Base-by-base conservation (phyloP, 768 basidiomycete genomes). In the Boletus subcaerulescens region DNA sequence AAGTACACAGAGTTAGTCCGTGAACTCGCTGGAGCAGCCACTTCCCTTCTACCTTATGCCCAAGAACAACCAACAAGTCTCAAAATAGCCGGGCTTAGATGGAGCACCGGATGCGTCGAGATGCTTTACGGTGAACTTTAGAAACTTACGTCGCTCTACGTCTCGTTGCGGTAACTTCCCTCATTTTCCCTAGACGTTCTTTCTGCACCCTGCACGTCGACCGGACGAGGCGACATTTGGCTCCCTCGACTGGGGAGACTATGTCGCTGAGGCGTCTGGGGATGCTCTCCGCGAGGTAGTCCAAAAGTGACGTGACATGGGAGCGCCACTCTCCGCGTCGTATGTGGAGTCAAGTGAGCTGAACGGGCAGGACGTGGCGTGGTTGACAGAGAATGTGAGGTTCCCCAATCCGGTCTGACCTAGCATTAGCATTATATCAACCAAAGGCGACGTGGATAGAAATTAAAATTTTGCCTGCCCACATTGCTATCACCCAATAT, bases 211-310 rank as follows among this genome's bases (percentile, higher is more conserved):
- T 48, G 45, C 33, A 39, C 20, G 9, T 15, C 48, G 33, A 3
- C 42, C 3, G 53, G 55, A 31, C 56, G 46, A 20, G 40, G 45
- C 13, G 44, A 47, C 15, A 29, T 48, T 10, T 78, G 71, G 61
- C 79, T 84, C 36, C 86, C 86, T 26, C 73, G 74, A 45, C 74
- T 90, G 8, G 67, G 74, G 57, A 74, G 70, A 17, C 62, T 89
- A 69, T 33, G 77, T 81, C 6, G 69, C 75, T 8, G 80, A 76
- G 8, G 65, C 83, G 2, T 26, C 5, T 5, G 13, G 17, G 17
- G 7, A 17, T 14, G 7, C 17, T 13, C 38, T 38, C 14, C 38
- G 17, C 7, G 17, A 17, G 15, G 4, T n/a, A n/a, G 38, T 38
- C 7, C 1, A 38, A n/a, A 7, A 7, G 38, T 12, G 38, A 17